Percentiles rank a stretch among this genome's conserved stretches.
These are phyloP conservation scores for Halophytophthora batemanensis DNA, from an alignment of 352 stramenopile genomes.

Conservation along the genomic window DNA sequence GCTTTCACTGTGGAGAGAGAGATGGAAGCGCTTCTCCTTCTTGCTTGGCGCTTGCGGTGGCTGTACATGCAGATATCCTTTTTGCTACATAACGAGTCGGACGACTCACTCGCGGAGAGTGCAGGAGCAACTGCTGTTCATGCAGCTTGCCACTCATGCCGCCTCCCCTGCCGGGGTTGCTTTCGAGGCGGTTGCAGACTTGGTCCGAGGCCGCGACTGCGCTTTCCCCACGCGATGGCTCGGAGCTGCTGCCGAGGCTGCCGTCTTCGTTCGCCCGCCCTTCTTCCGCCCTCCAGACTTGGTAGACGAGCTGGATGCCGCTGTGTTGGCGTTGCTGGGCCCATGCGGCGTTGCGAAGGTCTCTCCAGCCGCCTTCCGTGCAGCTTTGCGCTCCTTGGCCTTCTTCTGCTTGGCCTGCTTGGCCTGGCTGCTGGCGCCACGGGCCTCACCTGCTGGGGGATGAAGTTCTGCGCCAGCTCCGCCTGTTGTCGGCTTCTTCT, in stretches of 20 bases:
- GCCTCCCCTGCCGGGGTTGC: too few species aligned
- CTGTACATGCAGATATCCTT: too few species aligned
- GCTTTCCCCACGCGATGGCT: too few species aligned
- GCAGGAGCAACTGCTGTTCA: constrained; percentile 37
- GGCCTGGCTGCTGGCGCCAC: constrained; percentile 9
- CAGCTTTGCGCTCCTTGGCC: constrained; percentile 29
- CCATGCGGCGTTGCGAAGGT: constrained; percentile 9
- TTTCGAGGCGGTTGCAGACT: too few species aligned
- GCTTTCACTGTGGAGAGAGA: too few species aligned
- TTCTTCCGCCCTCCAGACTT: not conserved
- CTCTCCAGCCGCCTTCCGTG: constrained; percentile 25
- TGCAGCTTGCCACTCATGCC: constrained; percentile 30
- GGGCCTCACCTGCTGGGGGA: not conserved
- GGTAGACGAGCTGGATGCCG: not conserved
- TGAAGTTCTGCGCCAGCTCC: not conserved
- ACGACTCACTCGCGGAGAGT: constrained; percentile 75
- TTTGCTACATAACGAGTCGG: constrained; percentile 44
- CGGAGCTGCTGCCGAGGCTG: not conserved
- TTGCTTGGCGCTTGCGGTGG: not conserved
- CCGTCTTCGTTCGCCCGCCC: not conserved
- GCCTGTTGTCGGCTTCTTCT: constrained; percentile 12
- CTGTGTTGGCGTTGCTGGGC: not conserved
- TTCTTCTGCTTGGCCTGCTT: constrained; percentile 35
- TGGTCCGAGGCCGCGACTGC: too few species aligned
- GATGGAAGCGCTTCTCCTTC: not conserved